These are phyloP conservation scores for Diutina neorugosa DNA, from an alignment of 1,139 yeast species.

Conservation along the genomic window DNA sequence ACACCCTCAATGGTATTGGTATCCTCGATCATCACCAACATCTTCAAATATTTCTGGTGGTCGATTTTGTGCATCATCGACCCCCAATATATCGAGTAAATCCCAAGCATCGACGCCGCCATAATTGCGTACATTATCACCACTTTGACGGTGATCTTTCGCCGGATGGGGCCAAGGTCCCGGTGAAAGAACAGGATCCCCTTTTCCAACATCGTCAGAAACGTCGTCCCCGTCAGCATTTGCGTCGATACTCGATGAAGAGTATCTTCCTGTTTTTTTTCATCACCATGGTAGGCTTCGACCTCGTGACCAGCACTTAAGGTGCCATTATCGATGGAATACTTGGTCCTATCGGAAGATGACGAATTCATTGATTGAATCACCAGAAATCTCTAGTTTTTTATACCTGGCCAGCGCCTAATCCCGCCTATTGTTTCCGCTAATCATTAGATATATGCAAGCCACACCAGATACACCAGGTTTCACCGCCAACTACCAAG, in stretches of 20 bases:
- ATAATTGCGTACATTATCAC: conserved; percentile 6
- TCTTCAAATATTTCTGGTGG: conserved; percentile 26
- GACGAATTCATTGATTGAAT: not conserved
- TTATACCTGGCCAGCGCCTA: not conserved
- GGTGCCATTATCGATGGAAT: not conserved
- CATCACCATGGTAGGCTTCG: not conserved
- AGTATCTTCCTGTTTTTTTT: not conserved
- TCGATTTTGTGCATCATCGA: conserved; percentile 30
- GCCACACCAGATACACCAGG: not conserved
- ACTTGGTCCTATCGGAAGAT: not conserved
- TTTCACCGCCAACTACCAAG: no score
- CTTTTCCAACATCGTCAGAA: not conserved
- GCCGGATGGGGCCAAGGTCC: not conserved
- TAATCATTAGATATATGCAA: not conserved
- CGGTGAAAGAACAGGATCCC: not conserved
- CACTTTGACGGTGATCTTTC: not conserved
- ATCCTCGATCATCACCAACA: conserved; percentile 38
- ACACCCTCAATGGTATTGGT: conserved; percentile 9
- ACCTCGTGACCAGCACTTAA: not conserved
- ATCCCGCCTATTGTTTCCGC: not conserved
- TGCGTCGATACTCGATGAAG: not conserved
- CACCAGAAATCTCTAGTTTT: not conserved
- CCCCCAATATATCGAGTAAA: conserved; percentile 42
- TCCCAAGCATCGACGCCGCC: conserved; percentile 7
- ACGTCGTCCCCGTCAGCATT: not conserved